Evolutionary conservation across 495 filamentous ascomycete genomes (phyloP).

Genomic region (Penicillium robsamsonii): DNA sequence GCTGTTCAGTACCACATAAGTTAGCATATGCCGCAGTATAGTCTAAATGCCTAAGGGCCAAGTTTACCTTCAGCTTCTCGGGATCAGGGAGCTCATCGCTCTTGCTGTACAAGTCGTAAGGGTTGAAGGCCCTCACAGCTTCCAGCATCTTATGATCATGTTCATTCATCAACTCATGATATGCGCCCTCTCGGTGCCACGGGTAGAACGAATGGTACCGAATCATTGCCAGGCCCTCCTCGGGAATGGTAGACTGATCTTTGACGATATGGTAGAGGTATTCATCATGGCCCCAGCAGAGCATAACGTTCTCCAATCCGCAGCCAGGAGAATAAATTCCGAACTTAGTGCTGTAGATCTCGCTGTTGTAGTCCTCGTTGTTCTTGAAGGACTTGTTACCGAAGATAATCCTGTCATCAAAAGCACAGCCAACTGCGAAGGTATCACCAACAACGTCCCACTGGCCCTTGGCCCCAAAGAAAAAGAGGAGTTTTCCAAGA

Average conservation of each 20-base stretch:
- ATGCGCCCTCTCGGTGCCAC: conserved; percentile 79
- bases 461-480: conserved; percentile 76
- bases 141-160: conserved; percentile 74
- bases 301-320: conserved; percentile 79
- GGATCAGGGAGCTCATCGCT: conserved; percentile 73
- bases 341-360: conserved; percentile 65
- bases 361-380: conserved; percentile 66
- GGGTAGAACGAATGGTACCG: conserved; percentile 88
- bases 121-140: conserved; percentile 83
- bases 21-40: neutral
- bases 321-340: conserved; percentile 78
- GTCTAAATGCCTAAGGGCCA: neutral
- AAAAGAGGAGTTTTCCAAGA: conserved; percentile 83
- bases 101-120: conserved; percentile 91
- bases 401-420: conserved; percentile 75
- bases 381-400: conserved; percentile 63
- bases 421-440: conserved; percentile 84
- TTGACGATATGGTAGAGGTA: conserved; percentile 83
- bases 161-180: conserved; percentile 75
- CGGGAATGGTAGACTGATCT: conserved; percentile 71
- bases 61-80: conserved; percentile 51
- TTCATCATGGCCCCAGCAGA: conserved; percentile 91
- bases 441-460: conserved; percentile 94
- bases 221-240: conserved; percentile 84
- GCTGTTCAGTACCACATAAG: conserved; percentile 27